These are phyloP conservation scores for Coemansia sp. DNA, from an alignment of 192 early-diverging fungal genomes.

Conservation along the genomic window DNA sequence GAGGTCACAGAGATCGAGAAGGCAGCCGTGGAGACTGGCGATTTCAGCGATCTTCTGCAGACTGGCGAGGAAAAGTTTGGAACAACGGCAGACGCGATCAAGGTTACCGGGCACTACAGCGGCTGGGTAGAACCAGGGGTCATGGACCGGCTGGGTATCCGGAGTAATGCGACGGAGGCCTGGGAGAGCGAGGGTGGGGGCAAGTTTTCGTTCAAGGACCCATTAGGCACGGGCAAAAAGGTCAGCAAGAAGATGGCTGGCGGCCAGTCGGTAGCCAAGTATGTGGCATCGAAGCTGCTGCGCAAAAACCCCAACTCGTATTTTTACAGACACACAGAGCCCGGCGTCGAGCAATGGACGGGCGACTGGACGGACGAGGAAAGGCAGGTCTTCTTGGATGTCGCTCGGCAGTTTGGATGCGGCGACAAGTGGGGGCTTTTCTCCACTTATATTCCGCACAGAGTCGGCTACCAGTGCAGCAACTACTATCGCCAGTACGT, in stretches of 20 bases:
- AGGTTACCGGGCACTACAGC: conserved; percentile 60
- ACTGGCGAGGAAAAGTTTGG: conserved; percentile 60
- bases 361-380: conserved; percentile 73
- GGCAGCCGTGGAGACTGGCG: conserved; percentile 37
- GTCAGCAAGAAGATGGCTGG: conserved; percentile 21
- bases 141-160: conserved; percentile 60
- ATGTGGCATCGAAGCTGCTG: conserved; percentile 60
- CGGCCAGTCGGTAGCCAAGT: conserved; percentile 50
- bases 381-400: conserved; percentile 55
- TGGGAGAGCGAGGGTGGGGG: conserved; percentile 78
- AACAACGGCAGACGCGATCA: conserved; percentile 53
- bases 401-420: conserved; percentile 41
- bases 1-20: conserved; percentile 24
- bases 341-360: conserved; percentile 70
- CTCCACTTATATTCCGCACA: conserved; percentile 38
- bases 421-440: conserved; percentile 55
- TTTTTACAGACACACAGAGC: conserved; percentile 75
- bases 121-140: conserved; percentile 63
- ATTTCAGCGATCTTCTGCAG: conserved; percentile 26
- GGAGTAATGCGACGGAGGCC: conserved; percentile 57
- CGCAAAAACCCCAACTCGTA: conserved; percentile 76
- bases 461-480: conserved; percentile 55
- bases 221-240: conserved; percentile 55
- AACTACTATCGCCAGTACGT: conserved; percentile 55
- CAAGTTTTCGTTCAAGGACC: conserved; percentile 66